A percentile compares a stretch with the other conserved stretches of the same genome.
Evolutionary conservation across 495 filamentous ascomycete species (phyloP).

Genomic region (Jackrogersella minutella): DNA sequence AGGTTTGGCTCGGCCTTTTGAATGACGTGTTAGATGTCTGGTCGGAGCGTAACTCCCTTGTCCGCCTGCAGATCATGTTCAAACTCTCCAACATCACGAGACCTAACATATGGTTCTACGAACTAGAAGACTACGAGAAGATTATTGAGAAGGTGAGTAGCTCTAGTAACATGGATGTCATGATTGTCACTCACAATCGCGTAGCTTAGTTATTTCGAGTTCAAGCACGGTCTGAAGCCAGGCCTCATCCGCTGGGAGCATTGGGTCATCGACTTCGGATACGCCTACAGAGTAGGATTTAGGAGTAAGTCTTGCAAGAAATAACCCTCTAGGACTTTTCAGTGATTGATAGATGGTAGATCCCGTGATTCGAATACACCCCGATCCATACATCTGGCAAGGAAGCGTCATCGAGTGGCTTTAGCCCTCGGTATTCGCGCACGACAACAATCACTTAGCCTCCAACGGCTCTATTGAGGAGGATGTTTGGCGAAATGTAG

Average conservation of each 20-base stretch:
- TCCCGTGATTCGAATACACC: constrained; percentile 40
- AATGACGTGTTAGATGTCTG: constrained; percentile 36
- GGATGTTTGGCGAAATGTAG: not conserved
- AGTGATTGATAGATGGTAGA: constrained; percentile 23
- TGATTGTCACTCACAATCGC: not conserved
- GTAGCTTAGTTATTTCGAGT: constrained; percentile 40
- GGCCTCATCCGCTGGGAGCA: constrained; percentile 42
- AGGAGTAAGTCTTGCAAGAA: constrained; percentile 32
- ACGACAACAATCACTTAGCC: not conserved
- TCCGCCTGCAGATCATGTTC: constrained; percentile 44
- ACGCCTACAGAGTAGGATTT: constrained; percentile 37
- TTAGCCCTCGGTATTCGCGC: not conserved
- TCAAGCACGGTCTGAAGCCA: constrained; percentile 36
- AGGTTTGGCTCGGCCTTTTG: constrained; percentile 41
- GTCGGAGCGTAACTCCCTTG: constrained; percentile 39
- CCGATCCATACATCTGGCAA: constrained; percentile 42
- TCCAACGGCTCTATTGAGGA: not conserved
- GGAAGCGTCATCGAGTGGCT: constrained; percentile 35
- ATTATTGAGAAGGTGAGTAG: constrained; percentile 31
- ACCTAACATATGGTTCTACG: constrained; percentile 36
- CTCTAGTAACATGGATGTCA: not conserved
- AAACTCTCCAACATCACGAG: constrained; percentile 37
- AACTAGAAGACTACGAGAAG: constrained; percentile 34
- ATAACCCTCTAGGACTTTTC: not conserved
- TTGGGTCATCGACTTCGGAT: constrained; percentile 42